Evolutionary conservation across 2,329 filamentous ascomycete genomes (phyloP), one percentile per base, ranked within the genome.

Genomic region (Orbilia oligospora): DNA sequence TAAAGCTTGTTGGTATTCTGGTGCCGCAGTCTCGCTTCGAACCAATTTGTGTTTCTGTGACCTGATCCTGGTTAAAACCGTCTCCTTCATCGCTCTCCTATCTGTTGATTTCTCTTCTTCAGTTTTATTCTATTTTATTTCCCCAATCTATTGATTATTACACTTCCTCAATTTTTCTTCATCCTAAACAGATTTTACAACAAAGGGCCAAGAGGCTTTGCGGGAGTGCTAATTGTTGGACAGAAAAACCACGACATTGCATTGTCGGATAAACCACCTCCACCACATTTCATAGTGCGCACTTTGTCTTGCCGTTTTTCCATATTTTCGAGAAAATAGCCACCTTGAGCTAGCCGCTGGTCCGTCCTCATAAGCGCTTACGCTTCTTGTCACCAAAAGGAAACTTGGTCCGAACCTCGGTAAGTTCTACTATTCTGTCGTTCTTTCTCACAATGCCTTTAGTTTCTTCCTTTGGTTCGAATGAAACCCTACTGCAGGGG

Each of bases 401-500:
- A 51, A 63, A 66, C 49, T 61, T 27, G 38, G 30, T 33, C 24
- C 58, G 67, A 67, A 48, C 73, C 73, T 77, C 73, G 73, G 73
- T 77, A 77, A 63, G 73, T 66, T 64, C 67, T 27, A 38, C 27
- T 63, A 36, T 77, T 76, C 53, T 64, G 24, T 76, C 46, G 30
- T 53, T 66, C 24, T 73, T 46, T 71, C 61, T 65, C 27, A 44
- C 58, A 53, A 76, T 66, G 67, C 61, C 51, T 71, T 77, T 63
- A 77, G 66, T 61, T 67, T 67, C 73, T 71, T 24, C 61, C 67
- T 71, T 77, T 66, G 67, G 73, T 48, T 70, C 20, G 49, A 77
- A 71, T 71, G 67, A 77, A 77, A 77, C 67, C 58, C 58, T 55
- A 55, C 63, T 77, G 67, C 73, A 77, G 73, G 73, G 73, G 67